These are phyloP conservation scores for Populus ilicifolia DNA, from an alignment of 345 rosid genomes.

Conservation along the genomic window DNA sequence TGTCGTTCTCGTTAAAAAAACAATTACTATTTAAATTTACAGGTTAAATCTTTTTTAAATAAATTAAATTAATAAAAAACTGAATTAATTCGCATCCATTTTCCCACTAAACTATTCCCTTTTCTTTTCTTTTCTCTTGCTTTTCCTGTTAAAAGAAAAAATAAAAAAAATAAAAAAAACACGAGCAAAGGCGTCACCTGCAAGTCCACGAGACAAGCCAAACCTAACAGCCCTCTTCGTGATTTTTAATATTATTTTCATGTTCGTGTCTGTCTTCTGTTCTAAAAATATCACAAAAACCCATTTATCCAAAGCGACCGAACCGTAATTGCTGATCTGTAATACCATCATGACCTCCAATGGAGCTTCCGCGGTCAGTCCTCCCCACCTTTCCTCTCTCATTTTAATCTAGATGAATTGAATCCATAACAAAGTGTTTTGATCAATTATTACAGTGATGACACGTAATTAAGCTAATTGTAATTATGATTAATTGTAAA, in stretches of 20 bases:
- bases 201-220: slow-evolving; percentile 11
- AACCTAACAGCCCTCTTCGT: slow-evolving; percentile 35
- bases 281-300: not conserved
- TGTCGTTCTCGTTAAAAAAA: too few species aligned
- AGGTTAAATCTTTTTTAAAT: too few species aligned
- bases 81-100: too few species aligned
- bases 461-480: not conserved
- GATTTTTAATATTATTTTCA: not conserved
- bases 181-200: not conserved
- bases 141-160: not conserved
- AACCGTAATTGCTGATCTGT: slow-evolving; percentile 3
- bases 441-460: not conserved
- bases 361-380: slow-evolving; percentile 76
- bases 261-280: not conserved
- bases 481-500: not conserved
- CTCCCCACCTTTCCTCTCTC: not conserved
- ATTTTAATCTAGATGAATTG: not conserved
- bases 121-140: not conserved
- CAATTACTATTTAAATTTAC: too few species aligned
- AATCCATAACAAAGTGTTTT: slow-evolving; percentile 2
- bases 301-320: not conserved
- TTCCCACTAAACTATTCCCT: too few species aligned
- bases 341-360: slow-evolving; percentile 65
- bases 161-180: not conserved
- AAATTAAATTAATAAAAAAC: too few species aligned